These are phyloP conservation scores for Echeveria elegans DNA, from an alignment of 164 flowering plant genomes.

Conservation along the genomic window DNA sequence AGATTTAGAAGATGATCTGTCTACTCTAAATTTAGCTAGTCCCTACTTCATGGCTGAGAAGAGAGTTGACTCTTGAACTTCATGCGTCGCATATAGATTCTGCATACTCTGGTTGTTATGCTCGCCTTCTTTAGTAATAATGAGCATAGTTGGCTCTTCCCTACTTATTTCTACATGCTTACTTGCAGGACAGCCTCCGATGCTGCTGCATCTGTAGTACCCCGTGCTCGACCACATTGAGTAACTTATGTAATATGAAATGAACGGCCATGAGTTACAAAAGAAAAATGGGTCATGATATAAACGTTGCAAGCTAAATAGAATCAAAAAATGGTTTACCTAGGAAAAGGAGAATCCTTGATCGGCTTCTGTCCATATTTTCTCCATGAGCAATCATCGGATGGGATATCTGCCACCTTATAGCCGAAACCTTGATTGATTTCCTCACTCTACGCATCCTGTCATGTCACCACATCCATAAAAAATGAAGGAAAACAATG, in stretches of 20 bases:
- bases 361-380: conserved; percentile 8
- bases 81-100: neutral
- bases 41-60: too few relatives aligned
- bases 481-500: neutral
- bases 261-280: neutral
- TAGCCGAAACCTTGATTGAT: conserved; percentile 23
- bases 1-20: too few relatives aligned
- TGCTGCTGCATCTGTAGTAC: conserved; percentile 9
- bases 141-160: conserved; percentile 3
- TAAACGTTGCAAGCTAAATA: neutral
- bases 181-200: conserved; percentile 3
- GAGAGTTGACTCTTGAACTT: neutral
- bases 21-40: too few relatives aligned
- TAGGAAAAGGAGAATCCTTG: conserved; percentile 8
- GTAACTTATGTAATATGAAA: neutral
- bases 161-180: conserved; percentile 5
- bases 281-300: neutral
- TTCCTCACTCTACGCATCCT: conserved; percentile 23
- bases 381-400: conserved; percentile 8
- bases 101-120: conserved; percentile 4
- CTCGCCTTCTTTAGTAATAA: conserved; percentile 10
- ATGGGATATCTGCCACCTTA: conserved; percentile 7
- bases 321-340: neutral
- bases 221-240: neutral
- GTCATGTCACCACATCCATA: neutral